Conservation (phyloP, 805 yeast species). For the Yamadazyma kitorensis region DNA sequence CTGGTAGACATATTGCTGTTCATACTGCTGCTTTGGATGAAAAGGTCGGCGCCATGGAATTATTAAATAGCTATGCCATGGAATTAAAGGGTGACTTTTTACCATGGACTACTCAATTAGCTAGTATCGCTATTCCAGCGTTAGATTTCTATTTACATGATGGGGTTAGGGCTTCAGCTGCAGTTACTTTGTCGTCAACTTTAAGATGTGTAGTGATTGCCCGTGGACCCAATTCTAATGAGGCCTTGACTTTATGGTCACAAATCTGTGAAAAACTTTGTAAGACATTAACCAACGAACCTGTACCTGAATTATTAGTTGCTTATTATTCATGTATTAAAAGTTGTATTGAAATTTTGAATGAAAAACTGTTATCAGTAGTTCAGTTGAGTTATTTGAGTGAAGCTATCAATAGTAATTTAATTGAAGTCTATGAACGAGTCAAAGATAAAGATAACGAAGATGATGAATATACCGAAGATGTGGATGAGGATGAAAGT, state of each 20-base stretch:
- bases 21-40: conserved; percentile 95
- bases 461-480: conserved; percentile 88
- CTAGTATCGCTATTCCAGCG: conserved; percentile 84
- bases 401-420: conserved; percentile 55
- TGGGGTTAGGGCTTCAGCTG: conserved; percentile 91
- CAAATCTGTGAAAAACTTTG: conserved; percentile 65
- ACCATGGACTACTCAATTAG: conserved; percentile 77
- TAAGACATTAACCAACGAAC: conserved; percentile 68
- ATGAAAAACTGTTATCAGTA: conserved; percentile 56
- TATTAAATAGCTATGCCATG: conserved; percentile 79
- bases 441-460: conserved; percentile 63
- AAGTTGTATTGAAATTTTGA: conserved; percentile 64
- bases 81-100: conserved; percentile 79
- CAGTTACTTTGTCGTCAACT: conserved; percentile 76
- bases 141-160: conserved; percentile 89
- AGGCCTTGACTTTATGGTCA: conserved; percentile 69
- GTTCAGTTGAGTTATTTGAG: conserved; percentile 57
- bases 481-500: conserved; percentile 75
- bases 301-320: conserved; percentile 77
- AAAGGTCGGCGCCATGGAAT: conserved; percentile 87
- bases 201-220: conserved; percentile 60
- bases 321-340: conserved; percentile 73
- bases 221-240: conserved; percentile 54
- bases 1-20: conserved; percentile 91
- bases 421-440: conserved; percentile 68